Evolutionary conservation across 2,329 filamentous ascomycete species (phyloP).

Genomic region (Neurospora sp.): DNA sequence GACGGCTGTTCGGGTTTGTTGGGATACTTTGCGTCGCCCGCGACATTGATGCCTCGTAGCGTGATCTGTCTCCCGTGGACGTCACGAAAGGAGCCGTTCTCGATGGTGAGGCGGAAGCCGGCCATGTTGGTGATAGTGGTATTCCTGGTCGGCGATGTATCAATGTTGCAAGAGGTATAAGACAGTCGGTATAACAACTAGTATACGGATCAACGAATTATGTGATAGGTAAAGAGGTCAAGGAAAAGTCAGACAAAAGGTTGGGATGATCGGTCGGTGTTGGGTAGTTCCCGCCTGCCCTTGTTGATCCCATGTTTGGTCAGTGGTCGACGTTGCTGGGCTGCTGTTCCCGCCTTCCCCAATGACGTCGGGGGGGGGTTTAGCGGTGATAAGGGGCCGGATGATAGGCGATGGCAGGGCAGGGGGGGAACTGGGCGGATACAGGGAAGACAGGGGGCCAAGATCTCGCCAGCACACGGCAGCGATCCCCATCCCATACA

Average conservation of each 20-base stretch:
- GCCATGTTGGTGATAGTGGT: constrained; percentile 43
- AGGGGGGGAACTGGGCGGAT: not conserved
- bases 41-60: constrained; percentile 87
- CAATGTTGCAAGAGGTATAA: not conserved
- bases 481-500: not conserved
- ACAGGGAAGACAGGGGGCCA: not conserved
- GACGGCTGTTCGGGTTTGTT: constrained; percentile 73
- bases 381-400: not conserved
- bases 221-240: not conserved
- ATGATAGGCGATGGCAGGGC: not conserved
- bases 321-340: not conserved
- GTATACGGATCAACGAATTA: not conserved
- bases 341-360: not conserved
- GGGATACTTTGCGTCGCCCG: constrained; percentile 83
- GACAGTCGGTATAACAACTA: not conserved
- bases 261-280: not conserved
- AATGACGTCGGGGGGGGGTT: not conserved
- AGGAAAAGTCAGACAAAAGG: not conserved
- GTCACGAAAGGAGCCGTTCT: constrained; percentile 79
- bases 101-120: constrained; percentile 67
- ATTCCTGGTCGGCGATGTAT: not conserved
- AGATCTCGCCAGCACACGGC: not conserved
- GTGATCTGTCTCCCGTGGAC: constrained; percentile 72
- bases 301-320: not conserved
- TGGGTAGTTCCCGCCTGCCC: not conserved